Conservation (phyloP, 306 rosid species). For the Acacia confusa region DNA sequence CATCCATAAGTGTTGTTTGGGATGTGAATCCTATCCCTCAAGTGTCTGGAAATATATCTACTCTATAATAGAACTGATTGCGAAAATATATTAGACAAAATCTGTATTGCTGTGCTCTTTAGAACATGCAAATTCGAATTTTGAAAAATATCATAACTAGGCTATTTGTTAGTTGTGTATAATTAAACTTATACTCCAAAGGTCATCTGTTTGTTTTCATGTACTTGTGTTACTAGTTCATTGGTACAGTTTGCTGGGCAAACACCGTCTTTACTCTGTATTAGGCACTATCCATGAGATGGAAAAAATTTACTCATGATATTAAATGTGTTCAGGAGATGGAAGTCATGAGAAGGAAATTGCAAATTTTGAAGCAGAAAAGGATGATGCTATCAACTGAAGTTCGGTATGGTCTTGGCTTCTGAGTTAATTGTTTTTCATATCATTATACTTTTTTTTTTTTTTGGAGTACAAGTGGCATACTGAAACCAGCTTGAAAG, state of each 20-base stretch:
- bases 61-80: not conserved
- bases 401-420: conserved; percentile 59
- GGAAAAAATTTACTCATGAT: conserved; percentile 24
- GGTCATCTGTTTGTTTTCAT: conserved; percentile 4
- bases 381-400: conserved; percentile 65
- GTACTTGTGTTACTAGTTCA: conserved; percentile 7
- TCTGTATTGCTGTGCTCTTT: not conserved
- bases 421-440: not conserved
- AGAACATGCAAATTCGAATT: not conserved
- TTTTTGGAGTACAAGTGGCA: not conserved
- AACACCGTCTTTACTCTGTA: not conserved
- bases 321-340: conserved; percentile 58
- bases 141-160: not conserved
- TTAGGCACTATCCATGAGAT: not conserved
- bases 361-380: conserved; percentile 59
- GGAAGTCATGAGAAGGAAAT: conserved; percentile 58
- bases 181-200: not conserved
- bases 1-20: not conserved
- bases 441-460: not conserved
- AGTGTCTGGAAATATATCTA: not conserved
- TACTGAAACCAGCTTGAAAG: not conserved
- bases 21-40: not conserved
- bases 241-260: not conserved
- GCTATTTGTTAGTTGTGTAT: not conserved
- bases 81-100: not conserved